Conservation (phyloP, 306 rosid genomes). For the Mimosa bimucronata region DNA sequence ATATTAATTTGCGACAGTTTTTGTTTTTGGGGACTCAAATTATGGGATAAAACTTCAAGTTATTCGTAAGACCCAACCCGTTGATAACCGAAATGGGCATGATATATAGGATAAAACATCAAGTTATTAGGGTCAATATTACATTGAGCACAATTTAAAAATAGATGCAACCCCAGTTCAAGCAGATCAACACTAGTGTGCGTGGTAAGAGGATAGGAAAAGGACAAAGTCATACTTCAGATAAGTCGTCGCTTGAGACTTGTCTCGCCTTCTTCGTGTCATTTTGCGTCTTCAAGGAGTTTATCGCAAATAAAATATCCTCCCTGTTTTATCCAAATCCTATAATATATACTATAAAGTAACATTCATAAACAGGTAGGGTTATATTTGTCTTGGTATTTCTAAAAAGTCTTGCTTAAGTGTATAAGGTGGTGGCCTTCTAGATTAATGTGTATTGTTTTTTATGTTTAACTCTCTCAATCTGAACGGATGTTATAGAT, state of each 20-base stretch:
- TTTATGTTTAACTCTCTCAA: not conserved
- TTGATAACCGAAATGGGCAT: not conserved
- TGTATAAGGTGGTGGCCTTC: constrained; percentile 36
- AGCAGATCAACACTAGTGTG: not conserved
- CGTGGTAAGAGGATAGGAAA: no score
- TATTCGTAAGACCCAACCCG: no score
- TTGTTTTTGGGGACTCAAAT: no score
- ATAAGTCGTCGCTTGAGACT: not conserved
- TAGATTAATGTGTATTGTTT: constrained; percentile 14
- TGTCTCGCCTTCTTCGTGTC: no score
- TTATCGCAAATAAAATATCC: not conserved
- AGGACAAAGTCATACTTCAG: not conserved
- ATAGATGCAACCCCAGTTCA: not conserved
- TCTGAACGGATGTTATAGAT: not conserved
- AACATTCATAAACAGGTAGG: not conserved
- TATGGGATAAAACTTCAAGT: no score
- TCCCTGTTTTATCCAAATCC: not conserved
- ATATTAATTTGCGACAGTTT: no score
- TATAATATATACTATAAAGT: not conserved
- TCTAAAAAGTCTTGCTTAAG: not conserved
- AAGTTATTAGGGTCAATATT: not conserved
- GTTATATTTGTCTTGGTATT: not conserved
- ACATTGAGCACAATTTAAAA: not conserved
- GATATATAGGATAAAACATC: not conserved
- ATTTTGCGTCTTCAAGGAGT: not conserved